These are phyloP conservation scores for Umbelopsis ramanniana DNA, from an alignment of 192 early-diverging fungal species.

Conservation along the genomic window DNA sequence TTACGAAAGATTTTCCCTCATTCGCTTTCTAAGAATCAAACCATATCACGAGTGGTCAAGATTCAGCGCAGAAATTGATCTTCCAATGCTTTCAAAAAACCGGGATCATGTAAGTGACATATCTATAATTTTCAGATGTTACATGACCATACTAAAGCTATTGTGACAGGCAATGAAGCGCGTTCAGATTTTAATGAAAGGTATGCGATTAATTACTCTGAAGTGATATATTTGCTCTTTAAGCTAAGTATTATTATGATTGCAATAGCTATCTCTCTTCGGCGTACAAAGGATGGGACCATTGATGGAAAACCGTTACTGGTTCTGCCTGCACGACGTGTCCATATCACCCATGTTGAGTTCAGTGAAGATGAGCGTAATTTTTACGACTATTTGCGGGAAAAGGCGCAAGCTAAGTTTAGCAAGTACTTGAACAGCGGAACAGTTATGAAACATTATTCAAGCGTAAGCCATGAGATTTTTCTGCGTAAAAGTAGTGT, in stretches of 20 bases:
- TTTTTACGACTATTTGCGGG: conserved; percentile 57
- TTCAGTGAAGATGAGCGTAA: conserved; percentile 58
- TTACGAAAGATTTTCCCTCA: conserved; percentile 52
- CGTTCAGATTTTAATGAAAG: conserved; percentile 60
- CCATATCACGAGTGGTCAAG: conserved; percentile 56
- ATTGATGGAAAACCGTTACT: conserved; percentile 73
- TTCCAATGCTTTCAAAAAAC: conserved; percentile 37
- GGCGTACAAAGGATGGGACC: conserved; percentile 65
- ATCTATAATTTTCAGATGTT: too few relatives aligned
- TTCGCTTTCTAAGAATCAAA: conserved; percentile 67
- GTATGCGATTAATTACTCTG: not conserved
- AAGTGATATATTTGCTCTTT: not conserved
- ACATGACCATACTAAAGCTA: conserved; percentile 1
- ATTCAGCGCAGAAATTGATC: conserved; percentile 53
- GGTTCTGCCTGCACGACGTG: conserved; percentile 59
- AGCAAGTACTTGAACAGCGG: conserved; percentile 51
- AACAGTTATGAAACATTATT: conserved; percentile 60
- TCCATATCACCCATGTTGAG: conserved; percentile 47
- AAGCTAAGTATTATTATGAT: not conserved
- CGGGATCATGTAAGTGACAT: not conserved
- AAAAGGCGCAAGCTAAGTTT: conserved; percentile 42
- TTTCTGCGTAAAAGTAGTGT: conserved; percentile 2
- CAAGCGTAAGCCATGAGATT: conserved; percentile 41
- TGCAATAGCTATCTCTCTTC: conserved; percentile 49
- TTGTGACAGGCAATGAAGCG: conserved; percentile 47